These are phyloP conservation scores for Sparassis latifolia DNA, from an alignment of 1,284 basidiomycete species.

Conservation along the genomic window DNA sequence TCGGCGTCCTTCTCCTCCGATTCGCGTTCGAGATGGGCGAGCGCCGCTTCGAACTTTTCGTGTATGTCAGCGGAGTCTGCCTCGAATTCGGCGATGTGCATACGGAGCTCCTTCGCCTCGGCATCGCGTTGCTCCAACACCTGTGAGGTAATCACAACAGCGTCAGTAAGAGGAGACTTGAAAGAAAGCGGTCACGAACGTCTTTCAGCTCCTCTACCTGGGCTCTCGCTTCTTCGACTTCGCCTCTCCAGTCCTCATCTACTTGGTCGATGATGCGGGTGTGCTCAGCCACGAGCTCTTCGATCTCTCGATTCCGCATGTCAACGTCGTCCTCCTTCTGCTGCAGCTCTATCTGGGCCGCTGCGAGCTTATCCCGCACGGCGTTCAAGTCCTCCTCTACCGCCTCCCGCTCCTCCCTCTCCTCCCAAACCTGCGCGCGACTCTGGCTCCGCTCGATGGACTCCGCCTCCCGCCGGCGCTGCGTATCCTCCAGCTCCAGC, in stretches of 20 bases:
- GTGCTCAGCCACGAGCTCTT: slow-evolving; percentile 62
- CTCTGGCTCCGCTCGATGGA: slow-evolving; percentile 62
- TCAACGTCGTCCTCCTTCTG: slow-evolving; percentile 81
- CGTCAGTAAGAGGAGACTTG: background rate
- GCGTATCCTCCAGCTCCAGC: slow-evolving; percentile 64
- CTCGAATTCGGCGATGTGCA: slow-evolving; percentile 69
- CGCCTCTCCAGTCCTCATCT: slow-evolving; percentile 73
- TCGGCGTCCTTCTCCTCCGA: slow-evolving; percentile 68
- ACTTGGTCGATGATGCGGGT: slow-evolving; percentile 60
- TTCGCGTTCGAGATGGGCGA: slow-evolving; percentile 69
- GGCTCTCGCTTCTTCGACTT: slow-evolving; percentile 63
- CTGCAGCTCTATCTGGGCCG: slow-evolving; percentile 73
- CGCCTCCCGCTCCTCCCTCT: slow-evolving; percentile 62
- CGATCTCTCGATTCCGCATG: slow-evolving; percentile 63
- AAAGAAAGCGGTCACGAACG: slow-evolving; percentile 33
- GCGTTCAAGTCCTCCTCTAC: slow-evolving; percentile 70
- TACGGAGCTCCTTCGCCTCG: slow-evolving; percentile 66
- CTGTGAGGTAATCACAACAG: slow-evolving; percentile 27
- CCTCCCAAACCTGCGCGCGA: slow-evolving; percentile 61
- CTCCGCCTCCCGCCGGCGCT: slow-evolving; percentile 54
- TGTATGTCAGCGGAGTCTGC: slow-evolving; percentile 64
- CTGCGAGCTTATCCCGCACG: slow-evolving; percentile 69
- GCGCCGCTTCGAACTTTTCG: slow-evolving; percentile 63
- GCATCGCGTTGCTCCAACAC: slow-evolving; percentile 69
- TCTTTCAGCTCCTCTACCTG: slow-evolving; percentile 75